Conservation (phyloP, 257 asterid genomes). For the Petrea volubilis region DNA sequence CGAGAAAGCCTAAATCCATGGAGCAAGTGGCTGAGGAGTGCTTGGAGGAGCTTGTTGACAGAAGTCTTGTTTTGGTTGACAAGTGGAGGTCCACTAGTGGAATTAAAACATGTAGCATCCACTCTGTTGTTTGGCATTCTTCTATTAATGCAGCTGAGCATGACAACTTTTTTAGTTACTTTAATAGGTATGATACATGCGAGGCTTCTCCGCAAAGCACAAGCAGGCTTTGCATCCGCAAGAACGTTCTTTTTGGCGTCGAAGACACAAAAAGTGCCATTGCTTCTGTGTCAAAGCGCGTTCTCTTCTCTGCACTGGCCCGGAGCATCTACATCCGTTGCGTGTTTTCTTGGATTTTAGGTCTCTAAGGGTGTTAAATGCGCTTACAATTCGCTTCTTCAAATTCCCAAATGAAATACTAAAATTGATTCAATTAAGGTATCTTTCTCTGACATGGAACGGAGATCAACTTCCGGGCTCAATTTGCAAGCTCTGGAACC, state of each 20-base stretch:
- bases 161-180: neutral
- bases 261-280: neutral
- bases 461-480: neutral
- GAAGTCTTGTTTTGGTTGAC: neutral
- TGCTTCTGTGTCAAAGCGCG: neutral
- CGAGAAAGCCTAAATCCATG: no score
- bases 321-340: neutral
- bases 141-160: constrained; percentile 4
- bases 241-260: neutral
- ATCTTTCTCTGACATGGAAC: neutral
- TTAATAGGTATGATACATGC: neutral
- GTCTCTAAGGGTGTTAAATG: constrained; percentile 9
- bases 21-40: no score
- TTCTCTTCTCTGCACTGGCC: neutral
- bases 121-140: constrained; percentile 4
- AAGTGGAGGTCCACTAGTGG: neutral
- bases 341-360: neutral
- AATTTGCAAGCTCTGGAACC: neutral
- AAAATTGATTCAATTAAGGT: neutral
- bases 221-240: neutral
- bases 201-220: neutral
- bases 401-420: no score
- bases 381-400: neutral
- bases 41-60: no score
- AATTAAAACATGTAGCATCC: neutral